These are phyloP conservation scores for Hypsizygus ulmarius DNA, from an alignment of 1,284 basidiomycete species.

Conservation along the genomic window DNA sequence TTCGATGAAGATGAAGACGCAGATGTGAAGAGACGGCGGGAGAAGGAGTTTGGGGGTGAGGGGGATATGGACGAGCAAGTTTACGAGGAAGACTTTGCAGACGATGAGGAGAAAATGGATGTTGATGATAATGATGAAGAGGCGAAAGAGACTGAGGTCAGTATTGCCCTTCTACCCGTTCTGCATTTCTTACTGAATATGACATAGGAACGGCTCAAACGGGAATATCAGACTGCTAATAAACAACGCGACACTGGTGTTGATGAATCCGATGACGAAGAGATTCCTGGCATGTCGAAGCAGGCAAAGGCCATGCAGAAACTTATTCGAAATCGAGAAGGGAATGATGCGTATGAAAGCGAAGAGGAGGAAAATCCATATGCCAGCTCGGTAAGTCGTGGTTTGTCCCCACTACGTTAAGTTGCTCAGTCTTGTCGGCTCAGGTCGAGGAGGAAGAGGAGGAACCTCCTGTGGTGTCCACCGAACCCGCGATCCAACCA, in stretches of 20 bases:
- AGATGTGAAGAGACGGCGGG: slow-evolving; percentile 41
- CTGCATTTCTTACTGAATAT: slow-evolving; percentile 5
- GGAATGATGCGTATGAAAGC: slow-evolving; percentile 73
- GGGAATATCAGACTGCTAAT: slow-evolving; percentile 77
- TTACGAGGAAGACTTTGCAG: slow-evolving; percentile 82
- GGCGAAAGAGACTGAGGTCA: slow-evolving; percentile 80
- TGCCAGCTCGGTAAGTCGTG: slow-evolving; percentile 62
- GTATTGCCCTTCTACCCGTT: slow-evolving; percentile 17
- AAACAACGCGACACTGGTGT: slow-evolving; percentile 66
- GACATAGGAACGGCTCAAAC: slow-evolving; percentile 76
- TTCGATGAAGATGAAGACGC: slow-evolving; percentile 72
- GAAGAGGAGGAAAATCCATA: slow-evolving; percentile 83
- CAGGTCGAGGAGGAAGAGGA: slow-evolving; percentile 66
- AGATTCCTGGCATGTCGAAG: slow-evolving; percentile 56
- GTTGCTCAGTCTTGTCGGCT: slow-evolving; percentile 13
- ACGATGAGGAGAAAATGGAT: slow-evolving; percentile 80
- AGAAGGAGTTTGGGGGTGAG: slow-evolving; percentile 63
- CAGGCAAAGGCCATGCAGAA: slow-evolving; percentile 78
- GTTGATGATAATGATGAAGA: slow-evolving; percentile 80
- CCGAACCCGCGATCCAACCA: slow-evolving; percentile 58
- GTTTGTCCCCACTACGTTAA: slow-evolving; percentile 1
- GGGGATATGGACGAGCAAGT: slow-evolving; percentile 79
- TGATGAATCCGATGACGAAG: slow-evolving; percentile 72
- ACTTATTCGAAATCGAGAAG: slow-evolving; percentile 70
- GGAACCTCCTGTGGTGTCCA: slow-evolving; percentile 44